Evolutionary conservation across 108 stramenopile genomes (phyloP), one percentile per base, ranked within the genome.

Genomic region (Skeletonema tropicum): DNA sequence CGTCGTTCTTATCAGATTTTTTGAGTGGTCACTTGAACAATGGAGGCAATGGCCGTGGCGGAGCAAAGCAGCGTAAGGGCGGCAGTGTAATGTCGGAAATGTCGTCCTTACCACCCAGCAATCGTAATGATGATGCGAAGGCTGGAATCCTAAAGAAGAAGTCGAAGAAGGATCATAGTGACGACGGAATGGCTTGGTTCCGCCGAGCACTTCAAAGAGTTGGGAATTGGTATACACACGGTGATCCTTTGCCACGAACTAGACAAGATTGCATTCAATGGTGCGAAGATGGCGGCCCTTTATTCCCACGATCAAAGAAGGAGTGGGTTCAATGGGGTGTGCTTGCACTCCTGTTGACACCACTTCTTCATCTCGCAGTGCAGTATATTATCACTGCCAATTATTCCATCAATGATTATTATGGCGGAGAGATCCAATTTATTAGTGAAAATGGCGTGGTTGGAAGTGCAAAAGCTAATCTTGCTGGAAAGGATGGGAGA

Each of bases 1-100:
- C 38, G 25, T 79, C 78, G 15, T 72, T 79, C 31, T 66, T 79
- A 17, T 67, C 78, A 2, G 57, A 72, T 12, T 45, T 79, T 11
- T 55, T 77, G 63, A 70, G 57, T 38, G 52, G 42, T 3, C 63
- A 41, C 11, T 45, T 52, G 38, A 64, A 6, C 23, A 38, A 68
- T 17, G 64, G 64, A 55, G 55, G 38, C 61, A 62, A 49, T 19
- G 14, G 19, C 13, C 39, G 39, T 19, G 48, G 48, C 3, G 48
- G 48, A 49, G 48, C 76, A 39, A 68, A 69, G 23, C 33, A 77
- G 31, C 58, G 76, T 41, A 70, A 70, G 36, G 69, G 76, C 26
- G 41, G 32, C 1, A 70, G 63, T 64, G 52, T 63, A 17, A 32
- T 46, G 8, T 70, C 69, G 14, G 23, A 10, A 15, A 45, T 32